Evolutionary conservation across 1,139 yeast species (phyloP).

Genomic region (Kodamaea suecica): DNA sequence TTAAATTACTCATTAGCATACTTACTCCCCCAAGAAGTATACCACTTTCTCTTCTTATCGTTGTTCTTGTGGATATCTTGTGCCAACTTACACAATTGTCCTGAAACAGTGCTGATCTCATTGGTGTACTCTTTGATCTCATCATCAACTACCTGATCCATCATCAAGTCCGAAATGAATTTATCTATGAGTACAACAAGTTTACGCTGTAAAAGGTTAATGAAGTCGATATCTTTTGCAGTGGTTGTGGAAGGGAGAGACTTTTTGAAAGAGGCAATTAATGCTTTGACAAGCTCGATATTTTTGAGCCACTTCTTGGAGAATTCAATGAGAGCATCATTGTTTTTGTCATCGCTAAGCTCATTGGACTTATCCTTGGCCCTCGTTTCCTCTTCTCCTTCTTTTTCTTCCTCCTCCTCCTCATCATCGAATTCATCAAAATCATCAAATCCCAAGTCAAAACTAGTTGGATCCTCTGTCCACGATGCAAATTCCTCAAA

Average conservation of each 20-base stretch:
- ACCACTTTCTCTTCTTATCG: conserved; percentile 49
- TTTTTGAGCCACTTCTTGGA: conserved; percentile 51
- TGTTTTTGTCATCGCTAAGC: conserved; percentile 23
- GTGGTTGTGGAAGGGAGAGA: conserved; percentile 45
- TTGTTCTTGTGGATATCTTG: conserved; percentile 36
- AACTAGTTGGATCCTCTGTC: conserved; percentile 55
- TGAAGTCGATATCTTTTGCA: conserved; percentile 34
- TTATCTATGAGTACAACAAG: conserved; percentile 42
- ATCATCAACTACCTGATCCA: conserved; percentile 37
- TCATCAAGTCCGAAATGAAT: conserved; percentile 47
- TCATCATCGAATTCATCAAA: conserved; percentile 33
- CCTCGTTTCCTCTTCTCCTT: conserved; percentile 19
- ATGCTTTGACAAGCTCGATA: conserved; percentile 51
- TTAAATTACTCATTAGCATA: too few species aligned
- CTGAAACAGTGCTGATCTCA: conserved; percentile 28
- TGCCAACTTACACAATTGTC: conserved; percentile 33
- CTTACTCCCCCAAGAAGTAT: conserved; percentile 42
- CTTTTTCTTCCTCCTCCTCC: conserved; percentile 26
- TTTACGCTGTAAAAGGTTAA: conserved; percentile 29
- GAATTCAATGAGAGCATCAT: conserved; percentile 32
- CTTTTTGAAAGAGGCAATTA: conserved; percentile 53
- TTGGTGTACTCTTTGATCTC: conserved; percentile 25
- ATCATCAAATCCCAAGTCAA: conserved; percentile 36
- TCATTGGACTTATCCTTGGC: conserved; percentile 28
- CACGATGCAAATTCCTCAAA: conserved; percentile 64